A percentile compares a stretch with the other conserved stretches of the same genome.
phyloP scores from a whole-genome alignment of 2,329 filamentous ascomycete species.

The Akanthomyces dipterigenus region DNA sequence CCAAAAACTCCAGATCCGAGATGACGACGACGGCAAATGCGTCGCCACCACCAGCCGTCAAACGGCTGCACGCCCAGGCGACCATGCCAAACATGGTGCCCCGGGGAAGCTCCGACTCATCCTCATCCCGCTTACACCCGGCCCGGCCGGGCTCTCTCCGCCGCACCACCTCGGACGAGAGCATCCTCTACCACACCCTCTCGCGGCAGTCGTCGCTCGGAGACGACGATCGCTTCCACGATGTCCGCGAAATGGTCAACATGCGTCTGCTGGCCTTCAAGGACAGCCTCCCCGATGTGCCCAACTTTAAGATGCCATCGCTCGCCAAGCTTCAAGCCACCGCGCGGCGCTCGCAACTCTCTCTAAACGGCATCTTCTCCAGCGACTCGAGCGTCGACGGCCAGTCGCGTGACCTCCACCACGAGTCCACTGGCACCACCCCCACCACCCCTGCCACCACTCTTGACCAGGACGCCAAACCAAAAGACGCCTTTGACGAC shows the following conservation, averaged over 20 bases:
- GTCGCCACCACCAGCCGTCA: background rate
- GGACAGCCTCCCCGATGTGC: constrained; percentile 75
- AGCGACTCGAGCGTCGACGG: constrained; percentile 17
- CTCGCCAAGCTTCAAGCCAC: constrained; percentile 45
- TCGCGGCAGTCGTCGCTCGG: constrained; percentile 78
- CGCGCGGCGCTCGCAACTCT: constrained; percentile 25
- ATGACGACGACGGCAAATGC: background rate
- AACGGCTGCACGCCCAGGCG: background rate
- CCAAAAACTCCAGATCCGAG: constrained; percentile 11
- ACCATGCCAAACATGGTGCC: background rate
- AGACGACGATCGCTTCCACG: constrained; percentile 72
- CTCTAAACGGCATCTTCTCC: constrained; percentile 25
- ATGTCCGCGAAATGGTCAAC: constrained; percentile 80
- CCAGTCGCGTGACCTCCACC: constrained; percentile 14
- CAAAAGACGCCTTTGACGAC: constrained; percentile 38
- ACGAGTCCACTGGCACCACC: background rate
- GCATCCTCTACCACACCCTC: constrained; percentile 65
- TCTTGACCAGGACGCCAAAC: constrained; percentile 15
- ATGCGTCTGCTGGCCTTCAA: constrained; percentile 83
- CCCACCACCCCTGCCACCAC: background rate
- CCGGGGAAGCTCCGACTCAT: background rate
- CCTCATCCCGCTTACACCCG: background rate
- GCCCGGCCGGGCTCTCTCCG: constrained; percentile 22
- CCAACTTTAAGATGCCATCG: constrained; percentile 65
- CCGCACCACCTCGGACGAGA: constrained; percentile 54